Evolutionary conservation across 2,329 filamentous ascomycete genomes (phyloP), one percentile per base, ranked within the genome.

Genomic region (Pestalotiopsis fici): DNA sequence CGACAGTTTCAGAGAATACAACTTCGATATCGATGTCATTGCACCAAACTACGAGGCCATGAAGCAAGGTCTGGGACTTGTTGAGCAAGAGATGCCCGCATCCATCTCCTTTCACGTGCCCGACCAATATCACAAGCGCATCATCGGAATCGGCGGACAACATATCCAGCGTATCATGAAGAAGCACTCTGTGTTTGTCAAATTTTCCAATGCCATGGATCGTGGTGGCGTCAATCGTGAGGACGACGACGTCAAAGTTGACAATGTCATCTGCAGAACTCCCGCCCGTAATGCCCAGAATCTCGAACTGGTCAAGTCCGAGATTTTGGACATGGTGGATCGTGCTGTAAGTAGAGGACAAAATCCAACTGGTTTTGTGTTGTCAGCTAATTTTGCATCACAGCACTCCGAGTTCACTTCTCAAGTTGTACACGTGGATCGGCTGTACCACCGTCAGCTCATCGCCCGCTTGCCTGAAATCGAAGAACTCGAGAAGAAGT

Each of bases 151-250:
- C 74, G 96, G 96, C 69, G 96, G 96, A 11, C 95, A 98, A 78
- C 96, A 99, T 77, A 99, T 99, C 73, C 96, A 99, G 80, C 93
- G 95, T 66, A 98, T 99, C 83, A 99, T 99, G 96, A 98, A 99
- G 85, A 98, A 98, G 82, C 97, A 99, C 81, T 98, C 96, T 0
- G 96, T 99, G 73, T 99, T 99, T 75, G 96, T 99, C 83, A 99
- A 99, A 79, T 99, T 99, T 77, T 97, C 94, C 71, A 99, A 99
- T 74, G 96, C 96, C 18, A 98, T 98, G 95, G 96, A 99, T 78
- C 91, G 96, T 77, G 96, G 84, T 70, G 92, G 95, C 43, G 92
- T 97, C 80, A 93, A 94, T 71, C 95, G 97, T 72, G 95, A 98
- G 77, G 96, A 99, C 76, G 96, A 99, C 77, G 96, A 99, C 77